Evolutionary conservation across 2,329 filamentous ascomycete species (phyloP).

Genomic region (Trichoderma sp.): DNA sequence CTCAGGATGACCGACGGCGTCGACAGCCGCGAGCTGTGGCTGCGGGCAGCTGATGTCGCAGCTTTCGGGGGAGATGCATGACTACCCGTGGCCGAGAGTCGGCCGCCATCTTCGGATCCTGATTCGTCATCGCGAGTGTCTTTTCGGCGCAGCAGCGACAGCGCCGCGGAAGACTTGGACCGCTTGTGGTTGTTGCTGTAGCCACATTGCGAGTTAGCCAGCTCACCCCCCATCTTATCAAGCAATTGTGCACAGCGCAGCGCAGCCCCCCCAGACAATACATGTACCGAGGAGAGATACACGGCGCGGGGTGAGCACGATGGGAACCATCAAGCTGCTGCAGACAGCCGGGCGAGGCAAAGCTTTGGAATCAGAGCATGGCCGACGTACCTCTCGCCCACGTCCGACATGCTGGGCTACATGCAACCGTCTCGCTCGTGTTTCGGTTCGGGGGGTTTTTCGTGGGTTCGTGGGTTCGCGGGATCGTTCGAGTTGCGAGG

Average conservation of each 20-base stretch:
- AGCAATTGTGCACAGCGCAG: background rate
- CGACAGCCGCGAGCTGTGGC: conserved; percentile 54
- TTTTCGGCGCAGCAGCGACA: conserved; percentile 58
- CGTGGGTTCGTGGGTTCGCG: background rate
- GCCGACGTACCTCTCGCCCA: conserved; percentile 37
- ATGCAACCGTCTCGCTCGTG: conserved; percentile 11
- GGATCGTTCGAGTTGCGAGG: background rate
- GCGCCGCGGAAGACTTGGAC: conserved; percentile 55
- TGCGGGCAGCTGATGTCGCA: conserved; percentile 42
- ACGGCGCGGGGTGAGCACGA: background rate
- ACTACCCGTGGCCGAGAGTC: conserved; percentile 40
- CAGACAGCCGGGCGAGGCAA: background rate
- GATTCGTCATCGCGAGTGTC: conserved; percentile 56
- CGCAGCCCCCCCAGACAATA: conserved; percentile 3
- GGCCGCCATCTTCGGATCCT: conserved; percentile 55
- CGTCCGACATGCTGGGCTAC: conserved; percentile 38
- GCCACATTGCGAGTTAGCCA: conserved; percentile 17
- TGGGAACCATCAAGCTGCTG: background rate
- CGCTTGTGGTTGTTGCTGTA: conserved; percentile 48
- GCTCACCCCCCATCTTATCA: background rate
- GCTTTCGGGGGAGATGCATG: conserved; percentile 40
- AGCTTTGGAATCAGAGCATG: conserved; percentile 1
- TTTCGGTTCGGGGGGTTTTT: background rate
- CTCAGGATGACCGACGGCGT: conserved; percentile 46
- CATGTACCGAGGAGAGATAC: background rate